These are phyloP conservation scores for Pelargonium myrrhifolium DNA, from an alignment of 441 rosid genomes.

Conservation along the genomic window DNA sequence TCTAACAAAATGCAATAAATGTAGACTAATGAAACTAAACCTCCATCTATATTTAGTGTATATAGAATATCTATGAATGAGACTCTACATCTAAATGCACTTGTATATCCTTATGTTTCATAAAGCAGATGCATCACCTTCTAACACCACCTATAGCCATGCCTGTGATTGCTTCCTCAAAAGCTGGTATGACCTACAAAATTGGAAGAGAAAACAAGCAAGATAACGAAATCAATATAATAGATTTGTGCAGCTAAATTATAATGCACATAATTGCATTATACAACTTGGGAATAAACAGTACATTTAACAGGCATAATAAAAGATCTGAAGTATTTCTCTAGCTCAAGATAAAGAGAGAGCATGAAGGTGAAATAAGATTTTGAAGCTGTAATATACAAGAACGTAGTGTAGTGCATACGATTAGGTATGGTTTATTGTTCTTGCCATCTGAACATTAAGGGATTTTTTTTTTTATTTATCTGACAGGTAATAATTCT, in stretches of 20 bases:
- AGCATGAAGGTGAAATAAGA: too few relatives aligned
- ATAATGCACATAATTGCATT: not conserved
- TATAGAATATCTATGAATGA: not conserved
- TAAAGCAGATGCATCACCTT: constrained; percentile 50
- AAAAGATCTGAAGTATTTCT: not conserved
- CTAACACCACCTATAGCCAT: constrained; percentile 84
- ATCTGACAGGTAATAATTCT: constrained; percentile 14
- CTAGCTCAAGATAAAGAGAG: not conserved
- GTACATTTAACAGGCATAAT: not conserved
- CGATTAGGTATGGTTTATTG: constrained; percentile 4
- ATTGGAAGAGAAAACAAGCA: constrained; percentile 15
- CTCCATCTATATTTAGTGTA: not conserved
- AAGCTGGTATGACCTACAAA: constrained; percentile 84
- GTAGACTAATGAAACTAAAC: not conserved
- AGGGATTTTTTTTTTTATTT: not conserved
- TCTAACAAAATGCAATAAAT: not conserved
- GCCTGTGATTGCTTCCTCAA: constrained; percentile 92
- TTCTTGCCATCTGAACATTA: not conserved
- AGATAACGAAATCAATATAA: not conserved
- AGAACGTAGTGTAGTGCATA: not conserved
- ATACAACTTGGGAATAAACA: not conserved
- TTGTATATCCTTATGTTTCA: constrained; percentile 5
- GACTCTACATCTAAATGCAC: not conserved
- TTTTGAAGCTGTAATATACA: too few relatives aligned
- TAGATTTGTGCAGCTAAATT: not conserved